Base-by-base conservation (phyloP, 2,329 filamentous ascomycete genomes). In the Trichoderma atrobrunneum region DNA sequence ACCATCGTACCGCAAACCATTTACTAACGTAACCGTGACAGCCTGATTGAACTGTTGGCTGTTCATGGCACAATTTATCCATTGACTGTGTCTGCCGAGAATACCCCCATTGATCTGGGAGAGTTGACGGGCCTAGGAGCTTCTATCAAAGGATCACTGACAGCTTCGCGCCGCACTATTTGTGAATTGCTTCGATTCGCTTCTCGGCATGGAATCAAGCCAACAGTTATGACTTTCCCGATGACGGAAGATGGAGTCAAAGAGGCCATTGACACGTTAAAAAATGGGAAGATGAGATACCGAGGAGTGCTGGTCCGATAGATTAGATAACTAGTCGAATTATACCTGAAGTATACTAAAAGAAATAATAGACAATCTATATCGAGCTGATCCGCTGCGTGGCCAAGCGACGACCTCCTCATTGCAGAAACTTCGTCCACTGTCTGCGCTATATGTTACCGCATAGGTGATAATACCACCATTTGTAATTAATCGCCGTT, bases 221-320 rank as follows among this genome's bases (percentile, higher is more conserved):
- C 61, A 48, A 64, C 61, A 64, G 26, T 64, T 4, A 28, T 48
- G 18, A 64, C 30, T 18, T 64, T 64, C 18, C 61, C 61, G 11
- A 64, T 64, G 61, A 64, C 61, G 24, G 36, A 64, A 5, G 61
- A 51, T 21, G 61, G 61, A 48, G 28, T 64, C 18, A 48, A 64
- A 4, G 16, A 64, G 7, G 61, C 61, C 14, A 64, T 64, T 51
- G 61, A 64, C 14, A 64, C 61, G 30, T 21, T 64, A 28, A 64
- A 10, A 21, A 21, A 32, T 30, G 61, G 61, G 7, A 30, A 48
- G 26, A 64, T 64, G 61, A 64, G 61, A 10, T 64, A 64, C 61
- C 61, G 61, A 11, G 61, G 61, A 64, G 61, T 64, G 61, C 6
- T 64, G 39, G 61, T 64, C 48, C 61, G 61, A 11, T 48, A 63